Evolutionary conservation across 345 rosid genomes (phyloP), one percentile per base, ranked within the genome.

Genomic region (Syzygium aqueum): DNA sequence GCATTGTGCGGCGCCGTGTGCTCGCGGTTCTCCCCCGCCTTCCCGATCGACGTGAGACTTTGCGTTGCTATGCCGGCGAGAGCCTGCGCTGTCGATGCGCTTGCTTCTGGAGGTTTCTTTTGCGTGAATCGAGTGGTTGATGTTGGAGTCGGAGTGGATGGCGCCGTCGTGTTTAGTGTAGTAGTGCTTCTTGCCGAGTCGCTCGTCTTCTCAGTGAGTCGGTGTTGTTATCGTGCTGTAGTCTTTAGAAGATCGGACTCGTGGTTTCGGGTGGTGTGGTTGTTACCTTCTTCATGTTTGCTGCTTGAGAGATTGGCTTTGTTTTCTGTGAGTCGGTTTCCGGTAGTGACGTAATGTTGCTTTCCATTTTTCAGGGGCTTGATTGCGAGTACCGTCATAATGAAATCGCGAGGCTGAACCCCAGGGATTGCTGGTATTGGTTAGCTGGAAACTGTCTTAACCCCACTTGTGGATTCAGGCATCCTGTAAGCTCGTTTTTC

Each of bases 361-460:
- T 22, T 73, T 73, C 49, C 82, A 1, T 73, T 53, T 77, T 85
- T 54, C 89, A 94, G 97, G 95, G 97, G 77, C 80, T 91, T 46
- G 95, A 92, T 53, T 94, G 97, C 30, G 97, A 94, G 89, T 94
- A 91, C 83, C 91, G 95, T 43, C 97, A 95, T 86, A 91, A 90
- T 89, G 96, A 95, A 82, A 88, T 90, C 14, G 97, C 95, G 2
- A 92, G 97, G 90, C 89, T 94, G 5, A 94, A 95, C 86, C 95
- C 96, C 2, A 93, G 93, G 91, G 96, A 92, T 86, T 95, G 97
- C 87, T 93, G 93, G 92, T 95, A 77, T 85, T 94, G 95, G 97
- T 89, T 95, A 88, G 88, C 91, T 90, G 96, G 94, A n/a, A 94
- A 87, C 85, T 95, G 96, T 88, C 84, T 94, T 84, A 94, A 95